Evolutionary conservation across 768 basidiomycete species (phyloP), one percentile per base, ranked within the genome.

Genomic region (Megacollybia marginata): DNA sequence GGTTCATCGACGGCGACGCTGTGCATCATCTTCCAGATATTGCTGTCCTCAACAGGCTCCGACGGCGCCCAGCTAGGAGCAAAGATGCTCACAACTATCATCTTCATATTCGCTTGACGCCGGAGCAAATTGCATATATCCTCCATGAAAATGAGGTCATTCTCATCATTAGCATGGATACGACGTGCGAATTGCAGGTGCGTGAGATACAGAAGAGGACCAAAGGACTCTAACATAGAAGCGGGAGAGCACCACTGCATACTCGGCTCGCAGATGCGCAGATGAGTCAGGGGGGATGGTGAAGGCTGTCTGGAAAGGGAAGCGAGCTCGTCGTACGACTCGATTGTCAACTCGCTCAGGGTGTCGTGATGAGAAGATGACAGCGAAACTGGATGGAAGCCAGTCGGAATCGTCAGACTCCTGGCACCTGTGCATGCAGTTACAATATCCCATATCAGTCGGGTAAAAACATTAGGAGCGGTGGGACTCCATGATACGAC

Each of bases 171-270:
- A 5, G 71, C 69, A 44, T 70, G 60, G 18, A 66, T 61, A 1
- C 66, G 65, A 32, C 73, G 71, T 2, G 70, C 56, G 9, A 75
- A 58, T 46, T 71, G 63, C 15, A 74, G 57, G 54, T 74, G 67
- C 2, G 72, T 63, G 5, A 75, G 63, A 23, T 65, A 52, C 1
- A 66, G 66, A 4, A 68, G 60, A n/a, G 58, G 34, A 5, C 66
- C 67, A 45, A 72, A 67, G 16, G 61, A 54, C 7, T 49, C 54
- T 33, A 72, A 55, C 28, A 70, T 66, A 18, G 61, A 54, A 23
- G 54, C 54, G 2, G 70, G 72, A 5, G 67, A 64, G 38, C 59
- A 53, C 69, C 70, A 72, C 2, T 38, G 44, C 11, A 54, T 62
- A 32, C 65, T 57, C 1, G 71, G 71, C 52, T 72, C 69, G 35